Evolutionary conservation across 805 yeast genomes (phyloP).

Genomic region (Spathaspora hagerdaliae): DNA sequence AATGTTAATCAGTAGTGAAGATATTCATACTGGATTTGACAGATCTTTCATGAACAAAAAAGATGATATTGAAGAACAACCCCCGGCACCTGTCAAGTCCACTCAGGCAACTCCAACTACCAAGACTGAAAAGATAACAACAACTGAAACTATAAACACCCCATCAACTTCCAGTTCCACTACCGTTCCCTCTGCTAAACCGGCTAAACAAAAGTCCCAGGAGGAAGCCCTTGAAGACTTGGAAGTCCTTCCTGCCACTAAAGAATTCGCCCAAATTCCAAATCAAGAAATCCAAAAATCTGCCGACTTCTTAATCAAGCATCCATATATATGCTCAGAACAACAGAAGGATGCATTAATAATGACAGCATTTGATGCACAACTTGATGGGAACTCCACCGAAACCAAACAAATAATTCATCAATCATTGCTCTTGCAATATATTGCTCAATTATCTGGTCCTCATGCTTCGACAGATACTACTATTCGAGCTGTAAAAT

Average conservation of each 20-base stretch:
- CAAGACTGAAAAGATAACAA: conserved; percentile 19
- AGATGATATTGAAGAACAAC: conserved; percentile 13
- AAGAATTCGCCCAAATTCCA: conserved; percentile 57
- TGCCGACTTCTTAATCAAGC: conserved; percentile 50
- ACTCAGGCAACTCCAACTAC: conserved; percentile 1
- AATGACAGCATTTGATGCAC: conserved; percentile 87
- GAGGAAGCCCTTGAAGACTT: conserved; percentile 44
- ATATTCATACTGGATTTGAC: conserved; percentile 88
- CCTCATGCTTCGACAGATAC: conserved; percentile 21
- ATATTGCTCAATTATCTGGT: conserved; percentile 48
- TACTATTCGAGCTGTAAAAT: conserved; percentile 44
- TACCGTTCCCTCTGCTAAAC: conserved; percentile 2
- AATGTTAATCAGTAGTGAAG: conserved; percentile 80
- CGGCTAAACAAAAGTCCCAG: conserved; percentile 9
- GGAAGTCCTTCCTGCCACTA: conserved; percentile 59
- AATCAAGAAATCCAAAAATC: conserved; percentile 44
- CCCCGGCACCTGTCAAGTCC: background rate
- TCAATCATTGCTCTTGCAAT: conserved; percentile 78
- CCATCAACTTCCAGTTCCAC: conserved; percentile 5
- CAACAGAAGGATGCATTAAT: conserved; percentile 88
- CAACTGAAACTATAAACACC: conserved; percentile 22
- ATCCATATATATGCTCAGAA: conserved; percentile 68
- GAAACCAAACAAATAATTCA: conserved; percentile 65
- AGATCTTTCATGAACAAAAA: conserved; percentile 70
- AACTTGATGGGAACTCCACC: conserved; percentile 55